phyloP scores from a whole-genome alignment of 345 rosid genomes.

The Salix arbutifolia region DNA sequence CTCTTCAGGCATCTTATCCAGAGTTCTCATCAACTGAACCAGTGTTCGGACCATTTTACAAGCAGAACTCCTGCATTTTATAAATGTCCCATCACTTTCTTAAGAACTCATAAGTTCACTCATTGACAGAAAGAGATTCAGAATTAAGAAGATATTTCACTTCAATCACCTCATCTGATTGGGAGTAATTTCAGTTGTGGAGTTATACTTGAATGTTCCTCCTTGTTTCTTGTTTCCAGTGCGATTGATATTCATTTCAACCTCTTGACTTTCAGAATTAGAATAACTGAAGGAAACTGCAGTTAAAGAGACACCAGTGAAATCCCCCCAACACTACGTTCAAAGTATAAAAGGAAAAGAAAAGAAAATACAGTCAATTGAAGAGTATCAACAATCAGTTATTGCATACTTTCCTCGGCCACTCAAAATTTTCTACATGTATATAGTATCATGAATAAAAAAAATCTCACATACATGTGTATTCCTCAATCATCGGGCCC shows the following conservation, averaged over 20 bases:
- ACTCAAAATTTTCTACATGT: not conserved
- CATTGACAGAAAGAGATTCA: not conserved
- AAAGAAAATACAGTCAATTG: not conserved
- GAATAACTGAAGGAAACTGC: slow-evolving; percentile 93
- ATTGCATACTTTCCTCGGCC: not conserved
- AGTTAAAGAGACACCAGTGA: slow-evolving; percentile 15
- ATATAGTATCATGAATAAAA: not conserved
- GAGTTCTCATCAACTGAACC: slow-evolving; percentile 94
- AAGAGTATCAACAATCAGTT: not conserved
- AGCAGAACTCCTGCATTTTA: slow-evolving; percentile 72
- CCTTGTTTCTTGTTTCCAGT: slow-evolving; percentile 71
- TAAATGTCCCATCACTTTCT: not conserved
- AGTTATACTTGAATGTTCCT: slow-evolving; percentile 62
- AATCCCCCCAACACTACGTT: not conserved
- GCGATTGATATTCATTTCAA: slow-evolving; percentile 77
- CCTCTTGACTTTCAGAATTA: slow-evolving; percentile 70
- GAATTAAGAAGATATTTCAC: not conserved
- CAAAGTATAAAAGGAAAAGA: not conserved
- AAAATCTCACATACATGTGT: slow-evolving; percentile 52
- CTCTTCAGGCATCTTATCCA: slow-evolving; percentile 93
- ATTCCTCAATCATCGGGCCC: slow-evolving; percentile 88
- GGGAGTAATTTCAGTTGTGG: slow-evolving; percentile 71
- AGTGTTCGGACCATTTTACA: slow-evolving; percentile 94
- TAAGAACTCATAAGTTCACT: not conserved
- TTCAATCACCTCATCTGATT: slow-evolving; percentile 80